Conservation (phyloP, 192 early-diverging fungal genomes). For the Backusella liffmaniae region DNA sequence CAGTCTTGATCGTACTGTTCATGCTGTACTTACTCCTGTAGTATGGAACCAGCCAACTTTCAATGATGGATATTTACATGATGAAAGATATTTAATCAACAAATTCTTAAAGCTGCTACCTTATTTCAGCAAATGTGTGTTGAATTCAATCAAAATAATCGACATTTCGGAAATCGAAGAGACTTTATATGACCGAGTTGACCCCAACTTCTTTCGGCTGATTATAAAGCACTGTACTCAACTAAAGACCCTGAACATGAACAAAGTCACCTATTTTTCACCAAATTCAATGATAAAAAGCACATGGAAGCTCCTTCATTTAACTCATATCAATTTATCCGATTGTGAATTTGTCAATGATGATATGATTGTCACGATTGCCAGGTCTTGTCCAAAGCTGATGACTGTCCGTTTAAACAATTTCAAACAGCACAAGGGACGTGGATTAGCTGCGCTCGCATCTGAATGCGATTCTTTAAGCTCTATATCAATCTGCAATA, state of each 20-base stretch:
- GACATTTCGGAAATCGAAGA: background rate
- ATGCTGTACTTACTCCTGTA: background rate
- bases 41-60: conserved; percentile 1
- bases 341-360: background rate
- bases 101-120: background rate
- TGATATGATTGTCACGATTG: conserved; percentile 7
- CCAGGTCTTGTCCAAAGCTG: background rate
- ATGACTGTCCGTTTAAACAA: background rate
- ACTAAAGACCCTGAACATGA: background rate
- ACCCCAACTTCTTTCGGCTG: background rate
- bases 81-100: background rate
- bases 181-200: background rate
- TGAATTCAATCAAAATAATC: background rate
- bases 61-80: background rate
- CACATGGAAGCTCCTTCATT: background rate
- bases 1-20: background rate
- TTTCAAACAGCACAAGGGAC: background rate
- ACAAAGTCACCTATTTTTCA: background rate
- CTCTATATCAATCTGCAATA: background rate
- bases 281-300: background rate
- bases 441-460: background rate
- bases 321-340: conserved; percentile 1
- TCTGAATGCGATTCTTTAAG: background rate
- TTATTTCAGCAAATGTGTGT: background rate
- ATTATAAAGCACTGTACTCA: background rate